Evolutionary conservation across 768 basidiomycete species (phyloP).

Genomic region (Suillus fuscotomentosus): DNA sequence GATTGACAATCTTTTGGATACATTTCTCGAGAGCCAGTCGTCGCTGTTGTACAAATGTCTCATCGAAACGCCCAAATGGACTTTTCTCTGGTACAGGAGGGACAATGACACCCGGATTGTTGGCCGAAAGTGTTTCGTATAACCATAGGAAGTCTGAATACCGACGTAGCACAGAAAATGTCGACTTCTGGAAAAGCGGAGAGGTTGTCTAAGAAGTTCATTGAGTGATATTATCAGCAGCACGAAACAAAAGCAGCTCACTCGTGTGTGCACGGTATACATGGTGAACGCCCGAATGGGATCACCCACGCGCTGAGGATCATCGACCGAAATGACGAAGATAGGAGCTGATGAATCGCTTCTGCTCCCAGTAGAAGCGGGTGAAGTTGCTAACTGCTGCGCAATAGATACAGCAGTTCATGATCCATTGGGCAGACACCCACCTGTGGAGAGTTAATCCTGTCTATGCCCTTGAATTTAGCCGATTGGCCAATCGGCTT

Average conservation of each 20-base stretch:
- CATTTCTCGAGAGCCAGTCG: constrained; percentile 84
- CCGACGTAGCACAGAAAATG: constrained; percentile 92
- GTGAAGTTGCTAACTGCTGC: constrained; percentile 17
- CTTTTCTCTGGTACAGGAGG: constrained; percentile 97
- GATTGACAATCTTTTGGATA: constrained; percentile 89
- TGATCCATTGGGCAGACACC: background rate
- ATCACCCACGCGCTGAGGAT: constrained; percentile 97
- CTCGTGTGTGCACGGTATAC: constrained; percentile 92
- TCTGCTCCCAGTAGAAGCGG: constrained; percentile 17
- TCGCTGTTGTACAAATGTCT: constrained; percentile 86
- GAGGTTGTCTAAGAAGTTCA: constrained; percentile 69
- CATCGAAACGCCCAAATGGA: constrained; percentile 88
- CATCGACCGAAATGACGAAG: constrained; percentile 89
- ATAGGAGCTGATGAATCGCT: constrained; percentile 60
- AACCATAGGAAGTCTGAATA: constrained; percentile 99
- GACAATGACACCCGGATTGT: constrained; percentile 96
- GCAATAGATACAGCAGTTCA: background rate
- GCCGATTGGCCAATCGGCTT: constrained; percentile 57
- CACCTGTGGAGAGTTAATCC: constrained; percentile 24
- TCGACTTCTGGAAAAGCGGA: constrained; percentile 74
- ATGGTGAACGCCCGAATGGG: constrained; percentile 92
- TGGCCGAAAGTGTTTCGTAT: constrained; percentile 80
- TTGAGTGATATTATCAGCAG: background rate
- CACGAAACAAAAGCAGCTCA: constrained; percentile 31
- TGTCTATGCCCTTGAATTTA: constrained; percentile 24